A percentile compares a stretch with the other conserved stretches of the same genome.
These are phyloP conservation scores for Vishniacozyma victoriae DNA, from an alignment of 768 basidiomycete genomes.

Conservation along the genomic window DNA sequence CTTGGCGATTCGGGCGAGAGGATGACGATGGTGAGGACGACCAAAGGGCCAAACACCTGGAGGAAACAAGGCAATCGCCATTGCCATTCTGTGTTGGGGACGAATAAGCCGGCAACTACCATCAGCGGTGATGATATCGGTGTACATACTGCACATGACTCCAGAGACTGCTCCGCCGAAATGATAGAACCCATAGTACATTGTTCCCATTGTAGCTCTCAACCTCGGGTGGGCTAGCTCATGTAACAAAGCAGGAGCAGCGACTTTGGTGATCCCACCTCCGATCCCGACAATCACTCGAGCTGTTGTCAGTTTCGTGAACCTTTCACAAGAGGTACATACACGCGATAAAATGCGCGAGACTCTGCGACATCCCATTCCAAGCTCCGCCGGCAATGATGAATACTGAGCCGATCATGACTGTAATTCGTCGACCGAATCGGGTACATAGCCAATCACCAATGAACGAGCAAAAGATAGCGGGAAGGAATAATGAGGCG, in stretches of 20 bases:
- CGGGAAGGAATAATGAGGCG: conserved; percentile 26
- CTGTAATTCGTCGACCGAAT: conserved; percentile 20
- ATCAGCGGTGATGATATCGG: not conserved
- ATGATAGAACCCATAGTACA: conserved; percentile 17
- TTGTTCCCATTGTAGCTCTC: conserved; percentile 20
- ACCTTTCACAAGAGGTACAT: not conserved
- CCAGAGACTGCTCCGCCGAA: conserved; percentile 19
- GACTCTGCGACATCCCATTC: conserved; percentile 14
- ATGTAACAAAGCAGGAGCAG: conserved; percentile 24
- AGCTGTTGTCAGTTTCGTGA: not conserved
- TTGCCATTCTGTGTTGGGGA: conserved; percentile 15
- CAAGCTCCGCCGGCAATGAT: conserved; percentile 19
- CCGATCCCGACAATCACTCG: conserved; percentile 17
- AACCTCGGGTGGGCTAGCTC: conserved; percentile 35
- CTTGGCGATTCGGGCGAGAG: conserved; percentile 26
- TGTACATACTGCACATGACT: conserved; percentile 11
- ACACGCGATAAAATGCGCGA: conserved; percentile 10
- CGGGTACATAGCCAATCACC: conserved; percentile 24
- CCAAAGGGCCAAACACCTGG: conserved; percentile 15
- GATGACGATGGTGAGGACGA: conserved; percentile 15
- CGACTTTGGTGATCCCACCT: conserved; percentile 21
- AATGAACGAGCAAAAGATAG: conserved; percentile 22
- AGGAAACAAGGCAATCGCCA: conserved; percentile 23
- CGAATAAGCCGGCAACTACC: conserved; percentile 17
- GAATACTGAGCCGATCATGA: conserved; percentile 13